phyloP scores from a whole-genome alignment of 2,329 filamentous ascomycete species.

The Leptographium flavum region DNA sequence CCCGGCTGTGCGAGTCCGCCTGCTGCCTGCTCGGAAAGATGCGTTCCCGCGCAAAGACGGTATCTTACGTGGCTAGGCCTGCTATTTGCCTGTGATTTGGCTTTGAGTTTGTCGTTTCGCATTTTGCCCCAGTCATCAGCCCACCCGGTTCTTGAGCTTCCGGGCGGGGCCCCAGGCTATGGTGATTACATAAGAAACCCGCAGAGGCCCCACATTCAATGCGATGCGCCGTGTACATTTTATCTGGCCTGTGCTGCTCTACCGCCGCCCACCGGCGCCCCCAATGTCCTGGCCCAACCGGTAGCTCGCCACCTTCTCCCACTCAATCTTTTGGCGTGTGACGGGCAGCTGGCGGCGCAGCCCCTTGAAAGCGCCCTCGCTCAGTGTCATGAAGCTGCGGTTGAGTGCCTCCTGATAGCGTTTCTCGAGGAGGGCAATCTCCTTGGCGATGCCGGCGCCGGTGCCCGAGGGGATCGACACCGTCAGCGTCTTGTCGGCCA shows the following conservation, averaged over 20 bases:
- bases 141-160: too few relatives aligned
- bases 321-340: conserved; percentile 96
- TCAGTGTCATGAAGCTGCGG: conserved; percentile 71
- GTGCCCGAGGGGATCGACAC: conserved; percentile 46
- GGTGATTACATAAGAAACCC: too few relatives aligned
- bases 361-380: conserved; percentile 90
- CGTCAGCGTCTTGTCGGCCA: conserved; percentile 68
- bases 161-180: neutral
- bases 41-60: too few relatives aligned
- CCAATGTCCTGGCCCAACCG: conserved; percentile 69
- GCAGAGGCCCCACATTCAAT: too few relatives aligned
- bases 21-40: neutral
- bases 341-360: conserved; percentile 86
- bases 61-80: too few relatives aligned
- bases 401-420: conserved; percentile 96
- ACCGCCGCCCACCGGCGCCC: conserved; percentile 46
- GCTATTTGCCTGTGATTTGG: too few relatives aligned
- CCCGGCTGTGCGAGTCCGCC: neutral
- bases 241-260: neutral
- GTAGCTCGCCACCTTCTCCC: conserved; percentile 96
- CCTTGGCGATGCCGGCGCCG: conserved; percentile 56
- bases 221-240: neutral
- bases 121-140: too few relatives aligned
- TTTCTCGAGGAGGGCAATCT: conserved; percentile 69
- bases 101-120: too few relatives aligned